Evolutionary conservation across 208 protist species (phyloP).

Genomic region (Leishmania mexicana): DNA sequence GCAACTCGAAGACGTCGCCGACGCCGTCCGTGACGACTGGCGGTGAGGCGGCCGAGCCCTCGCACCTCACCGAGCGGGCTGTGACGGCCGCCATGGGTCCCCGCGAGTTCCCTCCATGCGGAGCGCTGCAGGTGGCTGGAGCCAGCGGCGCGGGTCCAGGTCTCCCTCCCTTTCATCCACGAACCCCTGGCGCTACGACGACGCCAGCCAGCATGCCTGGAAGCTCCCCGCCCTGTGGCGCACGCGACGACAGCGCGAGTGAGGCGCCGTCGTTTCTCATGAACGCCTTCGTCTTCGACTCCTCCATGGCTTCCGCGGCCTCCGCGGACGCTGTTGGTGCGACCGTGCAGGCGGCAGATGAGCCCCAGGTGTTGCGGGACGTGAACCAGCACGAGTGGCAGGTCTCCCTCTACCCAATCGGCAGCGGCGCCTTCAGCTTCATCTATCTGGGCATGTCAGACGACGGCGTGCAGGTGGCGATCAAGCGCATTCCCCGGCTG

Average conservation of each 20-base stretch:
- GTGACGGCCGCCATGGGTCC: constrained; percentile 26
- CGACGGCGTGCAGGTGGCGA: constrained; percentile 76
- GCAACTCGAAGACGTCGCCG: constrained; percentile 1
- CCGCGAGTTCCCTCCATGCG: not conserved
- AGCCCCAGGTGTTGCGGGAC: constrained; percentile 62
- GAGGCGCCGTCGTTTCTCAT: constrained; percentile 33
- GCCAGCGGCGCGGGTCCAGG: constrained; percentile 1
- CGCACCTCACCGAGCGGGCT: constrained; percentile 24
- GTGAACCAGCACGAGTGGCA: constrained; percentile 61
- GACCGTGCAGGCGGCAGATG: constrained; percentile 28
- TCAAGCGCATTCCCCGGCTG: constrained; percentile 76
- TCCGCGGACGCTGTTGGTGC: constrained; percentile 23
- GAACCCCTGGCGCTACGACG: not conserved
- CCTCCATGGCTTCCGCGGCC: constrained; percentile 14
- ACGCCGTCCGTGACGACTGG: constrained; percentile 3
- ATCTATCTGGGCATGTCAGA: constrained; percentile 78
- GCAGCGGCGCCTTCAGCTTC: constrained; percentile 66
- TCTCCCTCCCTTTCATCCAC: constrained; percentile 12
- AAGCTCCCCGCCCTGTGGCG: constrained; percentile 13
- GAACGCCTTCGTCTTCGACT: constrained; percentile 32
- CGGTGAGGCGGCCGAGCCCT: constrained; percentile 25
- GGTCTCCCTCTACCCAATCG: constrained; percentile 63
- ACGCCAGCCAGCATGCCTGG: constrained; percentile 17
- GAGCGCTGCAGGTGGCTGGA: not conserved
- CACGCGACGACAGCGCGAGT: constrained; percentile 10